A percentile compares a stretch with the other conserved stretches of the same genome.
These are phyloP conservation scores for Tinospora cordifolia DNA, from an alignment of 164 flowering plant genomes.

Conservation along the genomic window DNA sequence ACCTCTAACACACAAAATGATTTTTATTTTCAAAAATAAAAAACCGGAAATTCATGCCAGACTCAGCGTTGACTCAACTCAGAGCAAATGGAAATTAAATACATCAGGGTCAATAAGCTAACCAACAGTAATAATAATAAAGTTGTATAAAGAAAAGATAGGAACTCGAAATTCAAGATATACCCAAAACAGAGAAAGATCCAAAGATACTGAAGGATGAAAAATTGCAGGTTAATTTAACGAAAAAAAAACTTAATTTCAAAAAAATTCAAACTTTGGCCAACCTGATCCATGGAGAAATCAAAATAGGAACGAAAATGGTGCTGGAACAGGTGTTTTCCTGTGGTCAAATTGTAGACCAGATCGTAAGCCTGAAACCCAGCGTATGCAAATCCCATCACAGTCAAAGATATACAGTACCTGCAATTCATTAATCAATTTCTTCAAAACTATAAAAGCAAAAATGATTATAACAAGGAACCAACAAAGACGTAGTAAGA, in stretches of 20 bases:
- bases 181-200: neutral
- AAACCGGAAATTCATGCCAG: too few relatives aligned
- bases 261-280: conserved; percentile 7
- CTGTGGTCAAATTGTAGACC: conserved; percentile 39
- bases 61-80: too few relatives aligned
- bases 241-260: neutral
- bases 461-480: neutral
- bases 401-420: conserved; percentile 60
- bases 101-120: too few relatives aligned
- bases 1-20: too few relatives aligned
- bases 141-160: too few relatives aligned
- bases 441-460: conserved; percentile 6
- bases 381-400: conserved; percentile 72
- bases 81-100: too few relatives aligned
- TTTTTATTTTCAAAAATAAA: too few relatives aligned
- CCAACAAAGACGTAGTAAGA: neutral
- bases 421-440: conserved; percentile 27
- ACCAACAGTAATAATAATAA: too few relatives aligned
- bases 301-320: conserved; percentile 44
- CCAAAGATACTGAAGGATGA: neutral
- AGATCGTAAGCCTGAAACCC: conserved; percentile 65
- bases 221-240: neutral
- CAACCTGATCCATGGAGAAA: conserved; percentile 88
- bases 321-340: conserved; percentile 43
- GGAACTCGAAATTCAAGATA: too few relatives aligned